Conservation (phyloP, 2,329 filamentous ascomycete genomes). For the Aaosphaeria pasadenensis region DNA sequence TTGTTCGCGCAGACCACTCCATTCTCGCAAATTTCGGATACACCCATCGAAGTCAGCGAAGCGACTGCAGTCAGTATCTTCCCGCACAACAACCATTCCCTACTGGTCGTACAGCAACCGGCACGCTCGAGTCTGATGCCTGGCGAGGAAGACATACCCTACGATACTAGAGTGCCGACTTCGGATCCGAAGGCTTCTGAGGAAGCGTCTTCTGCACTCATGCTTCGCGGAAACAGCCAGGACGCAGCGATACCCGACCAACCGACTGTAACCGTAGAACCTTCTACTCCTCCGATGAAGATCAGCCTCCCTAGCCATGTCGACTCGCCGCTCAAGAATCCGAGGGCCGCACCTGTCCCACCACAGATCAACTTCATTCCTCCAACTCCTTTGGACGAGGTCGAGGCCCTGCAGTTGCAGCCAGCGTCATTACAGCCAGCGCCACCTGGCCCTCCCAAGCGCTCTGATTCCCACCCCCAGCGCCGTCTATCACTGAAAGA, state of each 20-base stretch:
- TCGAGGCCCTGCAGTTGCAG: slow-evolving; percentile 43
- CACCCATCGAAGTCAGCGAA: slow-evolving; percentile 58
- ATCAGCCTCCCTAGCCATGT: slow-evolving; percentile 30
- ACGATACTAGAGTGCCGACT: slow-evolving; percentile 11
- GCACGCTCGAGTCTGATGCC: slow-evolving; percentile 26
- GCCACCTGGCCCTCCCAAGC: slow-evolving; percentile 20
- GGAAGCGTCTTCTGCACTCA: slow-evolving; percentile 21
- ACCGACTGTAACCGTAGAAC: slow-evolving; percentile 31
- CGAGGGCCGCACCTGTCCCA: slow-evolving; percentile 56
- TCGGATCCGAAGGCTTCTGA: slow-evolving; percentile 16
- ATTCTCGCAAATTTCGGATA: slow-evolving; percentile 47
- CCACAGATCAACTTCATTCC: slow-evolving; percentile 56
- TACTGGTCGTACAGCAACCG: slow-evolving; percentile 60
- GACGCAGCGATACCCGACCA: slow-evolving; percentile 8
- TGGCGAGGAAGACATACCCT: slow-evolving; percentile 13
- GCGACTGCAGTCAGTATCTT: slow-evolving; percentile 60
- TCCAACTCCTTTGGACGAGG: slow-evolving; percentile 50
- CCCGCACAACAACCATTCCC: slow-evolving; percentile 61
- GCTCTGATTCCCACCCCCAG: slow-evolving; percentile 32
- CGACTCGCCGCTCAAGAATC: slow-evolving; percentile 59
- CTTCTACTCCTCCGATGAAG: slow-evolving; percentile 36
- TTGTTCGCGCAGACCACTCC: slow-evolving; percentile 50
- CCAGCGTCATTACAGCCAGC: too few relatives aligned
- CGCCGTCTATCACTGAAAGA: slow-evolving; percentile 42
- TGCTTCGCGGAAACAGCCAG: slow-evolving; percentile 15